phyloP scores from a whole-genome alignment of 805 yeast genomes.

The Maudiozyma saulgeensis region DNA sequence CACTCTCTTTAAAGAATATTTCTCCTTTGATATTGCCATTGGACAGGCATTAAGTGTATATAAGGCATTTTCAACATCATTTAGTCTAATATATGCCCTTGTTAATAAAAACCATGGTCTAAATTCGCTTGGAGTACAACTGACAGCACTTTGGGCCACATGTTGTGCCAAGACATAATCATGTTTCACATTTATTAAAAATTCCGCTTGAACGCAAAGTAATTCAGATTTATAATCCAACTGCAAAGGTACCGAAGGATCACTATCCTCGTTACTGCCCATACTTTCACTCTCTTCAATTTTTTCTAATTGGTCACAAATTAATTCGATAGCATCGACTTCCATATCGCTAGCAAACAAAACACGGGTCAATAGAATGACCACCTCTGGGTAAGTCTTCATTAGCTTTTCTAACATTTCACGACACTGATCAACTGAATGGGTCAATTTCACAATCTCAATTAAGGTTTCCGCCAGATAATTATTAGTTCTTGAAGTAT shows the following conservation, averaged over 20 bases:
- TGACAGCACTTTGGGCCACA: constrained; percentile 35
- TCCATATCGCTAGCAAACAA: constrained; percentile 29
- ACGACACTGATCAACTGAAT: constrained; percentile 18
- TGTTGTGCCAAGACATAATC: constrained; percentile 21
- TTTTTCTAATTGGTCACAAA: constrained; percentile 21
- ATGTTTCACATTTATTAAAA: constrained; percentile 18
- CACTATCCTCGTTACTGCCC: background rate
- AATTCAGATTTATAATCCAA: constrained; percentile 24
- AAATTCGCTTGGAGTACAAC: constrained; percentile 66
- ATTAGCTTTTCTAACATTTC: constrained; percentile 19
- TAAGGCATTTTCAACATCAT: constrained; percentile 63
- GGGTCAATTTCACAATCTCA: constrained; percentile 25
- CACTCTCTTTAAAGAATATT: constrained; percentile 50
- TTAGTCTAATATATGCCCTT: constrained; percentile 49
- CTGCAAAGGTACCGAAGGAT: constrained; percentile 6
- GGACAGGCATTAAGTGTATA: constrained; percentile 72
- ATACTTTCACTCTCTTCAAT: constrained; percentile 6
- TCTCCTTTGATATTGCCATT: constrained; percentile 61
- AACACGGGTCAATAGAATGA: constrained; percentile 25
- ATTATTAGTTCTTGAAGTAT: constrained; percentile 26
- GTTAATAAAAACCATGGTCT: constrained; percentile 65
- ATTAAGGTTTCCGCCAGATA: constrained; percentile 26
- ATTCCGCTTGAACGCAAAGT: constrained; percentile 24
- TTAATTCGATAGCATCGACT: constrained; percentile 27
- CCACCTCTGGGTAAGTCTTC: constrained; percentile 18